These are phyloP conservation scores for Aspergillus quadricinctus DNA, from an alignment of 2,329 filamentous ascomycete genomes.

Conservation along the genomic window DNA sequence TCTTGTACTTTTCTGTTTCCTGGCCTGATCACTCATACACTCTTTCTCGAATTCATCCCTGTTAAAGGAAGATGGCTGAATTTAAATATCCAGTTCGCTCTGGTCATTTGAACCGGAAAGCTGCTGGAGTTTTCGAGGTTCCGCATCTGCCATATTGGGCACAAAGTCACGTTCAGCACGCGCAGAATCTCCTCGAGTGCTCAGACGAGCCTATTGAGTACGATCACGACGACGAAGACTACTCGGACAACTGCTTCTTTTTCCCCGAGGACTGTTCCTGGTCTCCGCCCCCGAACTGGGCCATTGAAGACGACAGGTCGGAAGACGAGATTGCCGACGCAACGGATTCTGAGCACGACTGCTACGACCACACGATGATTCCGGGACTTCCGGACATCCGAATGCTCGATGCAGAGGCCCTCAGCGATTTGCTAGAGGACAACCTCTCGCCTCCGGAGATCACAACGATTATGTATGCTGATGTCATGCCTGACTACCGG, in stretches of 20 bases:
- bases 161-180: constrained; percentile 33
- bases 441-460: constrained; percentile 42
- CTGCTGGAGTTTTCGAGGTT: constrained; percentile 10
- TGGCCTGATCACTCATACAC: neutral
- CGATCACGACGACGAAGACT: constrained; percentile 40
- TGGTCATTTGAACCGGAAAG: constrained; percentile 10
- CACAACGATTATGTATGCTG: constrained; percentile 38
- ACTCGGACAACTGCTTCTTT: constrained; percentile 41
- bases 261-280: constrained; percentile 42
- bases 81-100: constrained; percentile 18
- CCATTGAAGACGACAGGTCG: constrained; percentile 21
- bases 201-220: constrained; percentile 41
- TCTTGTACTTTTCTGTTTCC: neutral
- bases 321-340: constrained; percentile 12
- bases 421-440: constrained; percentile 39
- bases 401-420: constrained; percentile 41
- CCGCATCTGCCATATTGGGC: constrained; percentile 38
- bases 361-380: constrained; percentile 33
- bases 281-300: constrained; percentile 30
- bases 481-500: neutral
- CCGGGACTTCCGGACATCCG: constrained; percentile 40
- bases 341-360: constrained; percentile 9
- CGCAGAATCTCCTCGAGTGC: constrained; percentile 37
- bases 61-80: constrained; percentile 16
- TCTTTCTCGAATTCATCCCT: neutral